These are phyloP conservation scores for Stachybotrys chartarum DNA, from an alignment of 2,329 filamentous ascomycete genomes.

Conservation along the genomic window DNA sequence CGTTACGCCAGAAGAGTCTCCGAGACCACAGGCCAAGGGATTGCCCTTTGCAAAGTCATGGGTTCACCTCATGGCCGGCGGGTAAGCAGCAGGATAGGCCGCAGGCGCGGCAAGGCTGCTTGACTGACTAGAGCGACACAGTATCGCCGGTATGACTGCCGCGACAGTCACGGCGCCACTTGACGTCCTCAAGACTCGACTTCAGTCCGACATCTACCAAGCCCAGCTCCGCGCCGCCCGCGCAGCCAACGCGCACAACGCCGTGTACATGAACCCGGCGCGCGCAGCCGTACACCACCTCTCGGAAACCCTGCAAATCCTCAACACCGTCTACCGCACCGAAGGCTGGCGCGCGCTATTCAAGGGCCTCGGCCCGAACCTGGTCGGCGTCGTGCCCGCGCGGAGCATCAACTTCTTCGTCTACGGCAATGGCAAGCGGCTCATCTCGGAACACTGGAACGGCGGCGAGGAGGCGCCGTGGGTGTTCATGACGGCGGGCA, in stretches of 20 bases:
- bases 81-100: slow-evolving; percentile 44
- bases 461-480: slow-evolving; percentile 60
- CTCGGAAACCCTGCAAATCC: slow-evolving; percentile 77
- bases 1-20: slow-evolving; percentile 36
- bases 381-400: slow-evolving; percentile 83
- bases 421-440: slow-evolving; percentile 84
- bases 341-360: slow-evolving; percentile 87
- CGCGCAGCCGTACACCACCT: slow-evolving; percentile 68
- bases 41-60: slow-evolving; percentile 67
- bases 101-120: neutral
- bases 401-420: slow-evolving; percentile 90
- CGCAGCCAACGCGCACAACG: slow-evolving; percentile 46
- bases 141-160: slow-evolving; percentile 82
- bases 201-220: slow-evolving; percentile 94
- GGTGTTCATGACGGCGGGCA: slow-evolving; percentile 73
- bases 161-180: slow-evolving; percentile 90
- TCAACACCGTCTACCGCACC: slow-evolving; percentile 68
- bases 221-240: slow-evolving; percentile 66
- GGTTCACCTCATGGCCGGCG: slow-evolving; percentile 88
- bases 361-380: slow-evolving; percentile 85
- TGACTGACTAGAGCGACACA: slow-evolving; percentile 23
- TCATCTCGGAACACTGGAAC: slow-evolving; percentile 71
- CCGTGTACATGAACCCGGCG: slow-evolving; percentile 48
- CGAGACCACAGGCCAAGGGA: slow-evolving; percentile 25
- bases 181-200: slow-evolving; percentile 85